phyloP scores from a whole-genome alignment of 768 basidiomycete genomes.

The Xanthoconium purpureum region DNA sequence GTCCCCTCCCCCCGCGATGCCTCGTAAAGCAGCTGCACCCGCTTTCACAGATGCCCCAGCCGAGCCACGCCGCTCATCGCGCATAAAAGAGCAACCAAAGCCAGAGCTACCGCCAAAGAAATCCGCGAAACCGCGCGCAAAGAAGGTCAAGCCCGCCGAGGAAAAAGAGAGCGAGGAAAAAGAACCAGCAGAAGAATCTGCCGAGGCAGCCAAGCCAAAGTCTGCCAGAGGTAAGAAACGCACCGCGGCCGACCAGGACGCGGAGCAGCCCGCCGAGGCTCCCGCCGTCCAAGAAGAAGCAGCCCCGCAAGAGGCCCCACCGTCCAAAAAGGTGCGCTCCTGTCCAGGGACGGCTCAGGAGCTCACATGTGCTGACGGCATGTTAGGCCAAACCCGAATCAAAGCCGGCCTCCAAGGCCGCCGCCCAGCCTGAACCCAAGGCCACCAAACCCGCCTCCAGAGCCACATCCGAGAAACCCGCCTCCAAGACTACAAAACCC shows the following conservation, averaged over 20 bases:
- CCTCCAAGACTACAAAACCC: slow-evolving; percentile 40
- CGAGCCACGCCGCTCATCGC: slow-evolving; percentile 67
- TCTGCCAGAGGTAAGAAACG: slow-evolving; percentile 57
- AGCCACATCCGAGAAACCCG: slow-evolving; percentile 38
- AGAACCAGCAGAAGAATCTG: slow-evolving; percentile 29
- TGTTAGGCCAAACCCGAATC: slow-evolving; percentile 44
- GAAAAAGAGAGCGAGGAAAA: slow-evolving; percentile 47
- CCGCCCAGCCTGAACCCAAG: slow-evolving; percentile 36
- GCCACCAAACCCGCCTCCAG: slow-evolving; percentile 32
- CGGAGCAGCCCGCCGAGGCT: slow-evolving; percentile 35
- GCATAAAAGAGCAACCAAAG: slow-evolving; percentile 73
- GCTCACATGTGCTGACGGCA: slow-evolving; percentile 5
- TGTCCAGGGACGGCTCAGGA: background rate
- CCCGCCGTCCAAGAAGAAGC: slow-evolving; percentile 37
- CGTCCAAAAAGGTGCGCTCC: slow-evolving; percentile 59
- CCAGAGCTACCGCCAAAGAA: slow-evolving; percentile 51
- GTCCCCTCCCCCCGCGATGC: slow-evolving; percentile 42
- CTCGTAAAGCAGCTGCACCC: slow-evolving; percentile 62
- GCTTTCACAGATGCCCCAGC: slow-evolving; percentile 33
- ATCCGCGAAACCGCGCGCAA: slow-evolving; percentile 58
- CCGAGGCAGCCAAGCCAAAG: slow-evolving; percentile 40
- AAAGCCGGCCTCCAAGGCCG: slow-evolving; percentile 25
- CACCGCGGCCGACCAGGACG: slow-evolving; percentile 38
- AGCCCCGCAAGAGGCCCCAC: slow-evolving; percentile 50
- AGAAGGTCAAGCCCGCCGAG: slow-evolving; percentile 38